Evolutionary conservation across 2,329 filamentous ascomycete genomes (phyloP).

Genomic region (Botrytis pseudocinerea): DNA sequence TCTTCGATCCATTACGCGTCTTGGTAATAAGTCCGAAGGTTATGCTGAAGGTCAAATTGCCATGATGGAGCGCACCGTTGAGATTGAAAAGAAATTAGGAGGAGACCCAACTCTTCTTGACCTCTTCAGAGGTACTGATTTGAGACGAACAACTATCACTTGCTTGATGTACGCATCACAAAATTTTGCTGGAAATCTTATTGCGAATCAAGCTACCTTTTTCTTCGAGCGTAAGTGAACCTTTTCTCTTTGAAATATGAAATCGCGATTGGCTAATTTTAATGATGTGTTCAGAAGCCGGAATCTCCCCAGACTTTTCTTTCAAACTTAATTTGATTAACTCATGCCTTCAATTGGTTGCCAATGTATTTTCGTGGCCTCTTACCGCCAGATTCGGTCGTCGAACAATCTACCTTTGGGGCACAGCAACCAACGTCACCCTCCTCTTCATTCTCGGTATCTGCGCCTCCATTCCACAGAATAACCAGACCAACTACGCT

Average conservation of each 20-base stretch:
- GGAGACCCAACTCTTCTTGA: constrained; percentile 50
- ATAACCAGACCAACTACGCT: constrained; percentile 49
- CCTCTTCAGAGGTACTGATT: constrained; percentile 56
- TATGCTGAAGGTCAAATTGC: constrained; percentile 53
- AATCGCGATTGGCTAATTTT: constrained; percentile 37
- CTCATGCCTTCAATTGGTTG: constrained; percentile 60
- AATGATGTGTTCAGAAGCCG: constrained; percentile 54
- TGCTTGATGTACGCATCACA: constrained; percentile 60
- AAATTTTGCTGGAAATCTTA: constrained; percentile 62
- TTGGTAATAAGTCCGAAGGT: constrained; percentile 46
- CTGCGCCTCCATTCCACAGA: constrained; percentile 51
- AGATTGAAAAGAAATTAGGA: constrained; percentile 51
- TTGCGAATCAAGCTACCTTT: constrained; percentile 63
- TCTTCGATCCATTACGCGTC: constrained; percentile 40
- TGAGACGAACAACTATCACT: constrained; percentile 56
- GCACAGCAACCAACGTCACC: constrained; percentile 53
- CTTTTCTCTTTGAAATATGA: constrained; percentile 10
- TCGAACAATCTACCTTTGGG: constrained; percentile 65
- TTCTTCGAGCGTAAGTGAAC: constrained; percentile 51
- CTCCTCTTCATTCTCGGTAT: constrained; percentile 61
- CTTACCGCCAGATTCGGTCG: constrained; percentile 64
- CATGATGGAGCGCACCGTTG: constrained; percentile 59
- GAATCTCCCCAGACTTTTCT: constrained; percentile 53
- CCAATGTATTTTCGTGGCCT: constrained; percentile 68
- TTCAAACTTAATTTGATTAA: constrained; percentile 66